Base-by-base conservation (phyloP, 2,329 filamentous ascomycete genomes). In the Fusarium coicis region DNA sequence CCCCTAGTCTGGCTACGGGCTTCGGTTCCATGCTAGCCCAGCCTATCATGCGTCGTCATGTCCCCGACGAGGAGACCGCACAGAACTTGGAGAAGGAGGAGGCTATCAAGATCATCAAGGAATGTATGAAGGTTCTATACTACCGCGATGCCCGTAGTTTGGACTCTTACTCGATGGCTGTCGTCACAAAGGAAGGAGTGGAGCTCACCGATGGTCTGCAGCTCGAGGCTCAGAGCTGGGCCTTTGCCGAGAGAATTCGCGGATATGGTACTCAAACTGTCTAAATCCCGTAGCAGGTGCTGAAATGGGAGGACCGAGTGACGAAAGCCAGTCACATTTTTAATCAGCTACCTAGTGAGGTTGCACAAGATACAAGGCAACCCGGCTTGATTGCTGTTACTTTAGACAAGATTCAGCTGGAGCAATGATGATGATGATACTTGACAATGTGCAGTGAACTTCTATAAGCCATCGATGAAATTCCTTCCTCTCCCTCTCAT, bases 41-140 rank as follows among this genome's bases (percentile, higher is more conserved):
- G 83, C 96, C 96, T 60, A 93, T 99, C 77, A 89, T 99, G 87
- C 91, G 96, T 78, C 90, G 90, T 78, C 85, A 93, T 78, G 94
- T 94, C 70, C 94, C 94, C 30, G 94, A 97, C 77, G 96, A 98
- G 83, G 92, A 90, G 77, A 86, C 93, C 46, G 91, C 93, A 39
- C 87, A 90, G 77, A 86, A 90, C 68, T 87, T 98, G 73, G 91
- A 87, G 44, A 89, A 90, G 81, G 95, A 98, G 78, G 84, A 93
- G 81, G 96, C 96, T 54, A 87, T 98, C 69, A 86, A 92, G 66
- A 89, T 94, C 44, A 85, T 99, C 80, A 93, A 93, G 86, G 93
- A 97, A 85, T 97, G 95, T 84, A 95, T 99, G 93, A 98, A 98
- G 89, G 96, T 98, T 59, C 88, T 99, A 69, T 99, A 93, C 87